Percentiles rank a stretch among this genome's conserved stretches.
These are phyloP conservation scores for Globisporangium ultimum DNA, from an alignment of 352 stramenopile genomes.

Conservation along the genomic window DNA sequence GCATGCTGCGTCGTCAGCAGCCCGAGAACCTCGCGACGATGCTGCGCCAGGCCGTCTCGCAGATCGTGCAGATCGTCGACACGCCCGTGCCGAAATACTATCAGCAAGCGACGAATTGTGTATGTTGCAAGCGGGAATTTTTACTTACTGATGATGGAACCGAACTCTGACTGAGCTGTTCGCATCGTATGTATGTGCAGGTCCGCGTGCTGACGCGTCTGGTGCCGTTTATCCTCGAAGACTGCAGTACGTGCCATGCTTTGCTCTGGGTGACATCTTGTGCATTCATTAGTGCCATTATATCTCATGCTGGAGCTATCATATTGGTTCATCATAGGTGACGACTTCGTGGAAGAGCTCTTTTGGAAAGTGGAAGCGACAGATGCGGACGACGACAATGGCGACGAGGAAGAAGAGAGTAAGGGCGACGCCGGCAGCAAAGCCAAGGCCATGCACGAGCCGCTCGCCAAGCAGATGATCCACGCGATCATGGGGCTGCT, in stretches of 20 bases:
- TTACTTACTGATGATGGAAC: too few relatives aligned
- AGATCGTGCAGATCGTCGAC: slow-evolving; percentile 85
- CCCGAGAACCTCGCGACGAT: slow-evolving; percentile 80
- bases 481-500: slow-evolving; percentile 85
- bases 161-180: too few relatives aligned
- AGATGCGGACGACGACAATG: slow-evolving; percentile 14
- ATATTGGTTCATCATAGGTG: slow-evolving; percentile 11
- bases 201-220: slow-evolving; percentile 60
- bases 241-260: slow-evolving; percentile 26
- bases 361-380: slow-evolving; percentile 63
- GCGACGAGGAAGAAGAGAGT: slow-evolving; percentile 36
- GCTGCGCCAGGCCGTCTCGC: slow-evolving; percentile 72
- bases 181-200: too few relatives aligned
- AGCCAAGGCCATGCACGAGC: slow-evolving; percentile 16
- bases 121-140: slow-evolving; percentile 22
- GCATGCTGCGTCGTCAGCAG: slow-evolving; percentile 85
- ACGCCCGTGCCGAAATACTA: slow-evolving; percentile 89
- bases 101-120: slow-evolving; percentile 81
- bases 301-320: too few relatives aligned
- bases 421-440: slow-evolving; percentile 24
- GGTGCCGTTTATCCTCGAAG: slow-evolving; percentile 85
- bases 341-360: slow-evolving; percentile 82
- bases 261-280: neutral
- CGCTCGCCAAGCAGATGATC: slow-evolving; percentile 73
- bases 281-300: too few relatives aligned